Evolutionary conservation across 306 rosid genomes (phyloP).

Genomic region (Luffa aegyptiaca): DNA sequence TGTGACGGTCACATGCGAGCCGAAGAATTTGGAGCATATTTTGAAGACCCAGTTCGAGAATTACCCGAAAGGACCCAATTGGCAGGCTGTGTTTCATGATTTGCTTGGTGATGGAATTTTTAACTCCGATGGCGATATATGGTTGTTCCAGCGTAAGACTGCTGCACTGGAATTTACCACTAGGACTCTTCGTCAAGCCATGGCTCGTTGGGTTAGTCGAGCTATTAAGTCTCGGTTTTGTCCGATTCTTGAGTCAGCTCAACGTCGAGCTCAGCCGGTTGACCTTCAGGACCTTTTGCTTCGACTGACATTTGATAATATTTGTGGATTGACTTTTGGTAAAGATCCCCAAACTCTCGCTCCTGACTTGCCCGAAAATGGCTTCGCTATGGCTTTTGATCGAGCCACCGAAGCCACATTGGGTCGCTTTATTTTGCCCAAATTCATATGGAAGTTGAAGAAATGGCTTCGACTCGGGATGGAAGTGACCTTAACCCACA

Average conservation of each 20-base stretch:
- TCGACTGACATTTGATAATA: slow-evolving; percentile 83
- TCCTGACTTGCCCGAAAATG: slow-evolving; percentile 22
- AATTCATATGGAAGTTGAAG: slow-evolving; percentile 32
- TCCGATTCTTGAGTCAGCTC: slow-evolving; percentile 51
- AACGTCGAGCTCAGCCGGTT: slow-evolving; percentile 22
- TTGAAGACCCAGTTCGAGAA: slow-evolving; percentile 74
- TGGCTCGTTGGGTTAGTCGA: slow-evolving; percentile 92
- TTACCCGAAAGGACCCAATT: slow-evolving; percentile 84
- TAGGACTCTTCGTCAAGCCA: slow-evolving; percentile 82
- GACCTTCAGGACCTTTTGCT: slow-evolving; percentile 84
- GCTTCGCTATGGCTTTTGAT: slow-evolving; percentile 40
- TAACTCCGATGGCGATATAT: slow-evolving; percentile 80
- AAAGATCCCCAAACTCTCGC: slow-evolving; percentile 63
- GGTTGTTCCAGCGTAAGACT: slow-evolving; percentile 84
- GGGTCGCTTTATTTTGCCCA: slow-evolving; percentile 35
- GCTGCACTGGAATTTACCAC: slow-evolving; percentile 93
- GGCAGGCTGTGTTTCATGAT: slow-evolving; percentile 82
- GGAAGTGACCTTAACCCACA: slow-evolving; percentile 44
- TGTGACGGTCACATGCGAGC: slow-evolving; percentile 91
- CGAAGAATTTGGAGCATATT: slow-evolving; percentile 74
- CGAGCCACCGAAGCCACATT: slow-evolving; percentile 44
- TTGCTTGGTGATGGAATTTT: slow-evolving; percentile 79
- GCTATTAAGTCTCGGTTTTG: slow-evolving; percentile 64
- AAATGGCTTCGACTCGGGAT: slow-evolving; percentile 50
- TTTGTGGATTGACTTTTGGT: slow-evolving; percentile 85